Evolutionary conservation across 1,139 yeast species (phyloP).

Genomic region (Blastobotrys buckinghamii): DNA sequence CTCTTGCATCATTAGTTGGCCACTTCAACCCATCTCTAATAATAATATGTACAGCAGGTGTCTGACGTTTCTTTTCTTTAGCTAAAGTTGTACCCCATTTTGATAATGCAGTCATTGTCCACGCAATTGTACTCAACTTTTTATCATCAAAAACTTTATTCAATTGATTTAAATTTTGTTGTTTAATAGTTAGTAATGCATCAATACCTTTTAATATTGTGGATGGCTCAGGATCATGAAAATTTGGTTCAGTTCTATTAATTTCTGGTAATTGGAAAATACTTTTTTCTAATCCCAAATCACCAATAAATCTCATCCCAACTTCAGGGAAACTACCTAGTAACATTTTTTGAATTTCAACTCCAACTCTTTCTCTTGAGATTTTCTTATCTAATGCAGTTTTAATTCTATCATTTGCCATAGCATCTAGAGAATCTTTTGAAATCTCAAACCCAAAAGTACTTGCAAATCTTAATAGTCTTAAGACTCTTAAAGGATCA

Average conservation of each 20-base stretch:
- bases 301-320: slow-evolving; percentile 56
- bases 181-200: not conserved
- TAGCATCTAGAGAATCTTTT: slow-evolving; percentile 52
- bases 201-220: slow-evolving; percentile 6
- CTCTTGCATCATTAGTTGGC: slow-evolving; percentile 51
- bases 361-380: slow-evolving; percentile 86
- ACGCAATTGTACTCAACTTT: not conserved
- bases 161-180: not conserved
- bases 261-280: slow-evolving; percentile 39
- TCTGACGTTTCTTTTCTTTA: slow-evolving; percentile 34
- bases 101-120: slow-evolving; percentile 29
- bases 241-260: not conserved
- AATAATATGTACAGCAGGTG: slow-evolving; percentile 39
- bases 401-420: slow-evolving; percentile 56
- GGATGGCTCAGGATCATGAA: not conserved
- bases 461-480: slow-evolving; percentile 81
- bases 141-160: not conserved
- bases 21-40: slow-evolving; percentile 67
- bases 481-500: slow-evolving; percentile 84
- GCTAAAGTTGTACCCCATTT: slow-evolving; percentile 44
- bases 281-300: slow-evolving; percentile 50
- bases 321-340: slow-evolving; percentile 55
- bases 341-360: slow-evolving; percentile 72
- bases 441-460: slow-evolving; percentile 68
- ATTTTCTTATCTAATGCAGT: slow-evolving; percentile 63